phyloP scores from a whole-genome alignment of 257 asterid species.

The Verbena officinalis region DNA sequence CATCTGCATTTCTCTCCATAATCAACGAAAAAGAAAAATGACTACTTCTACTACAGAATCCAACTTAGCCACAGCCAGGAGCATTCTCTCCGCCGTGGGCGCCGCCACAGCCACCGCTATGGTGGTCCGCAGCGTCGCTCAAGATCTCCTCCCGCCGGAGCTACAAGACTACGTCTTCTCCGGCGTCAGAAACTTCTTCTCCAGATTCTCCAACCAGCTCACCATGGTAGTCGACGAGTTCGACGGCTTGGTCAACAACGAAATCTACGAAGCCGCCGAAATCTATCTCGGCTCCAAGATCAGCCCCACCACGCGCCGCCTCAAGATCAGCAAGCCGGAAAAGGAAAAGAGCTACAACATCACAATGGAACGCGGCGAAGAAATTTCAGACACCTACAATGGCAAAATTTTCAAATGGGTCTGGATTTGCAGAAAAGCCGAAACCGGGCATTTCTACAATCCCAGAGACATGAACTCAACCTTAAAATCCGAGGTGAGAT shows the following conservation, averaged over 20 bases:
- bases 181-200: constrained; percentile 39
- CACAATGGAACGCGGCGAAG: constrained; percentile 49
- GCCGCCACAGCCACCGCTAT: constrained; percentile 56
- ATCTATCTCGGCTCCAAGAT: constrained; percentile 48
- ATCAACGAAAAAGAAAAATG: neutral
- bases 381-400: constrained; percentile 37
- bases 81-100: constrained; percentile 50
- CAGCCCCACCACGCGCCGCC: constrained; percentile 46
- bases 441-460: constrained; percentile 34
- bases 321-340: constrained; percentile 57
- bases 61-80: constrained; percentile 48
- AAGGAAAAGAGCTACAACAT: constrained; percentile 47
- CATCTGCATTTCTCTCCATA: neutral
- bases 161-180: constrained; percentile 47
- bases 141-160: constrained; percentile 48
- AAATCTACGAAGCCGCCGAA: constrained; percentile 65
- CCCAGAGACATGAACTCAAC: constrained; percentile 46
- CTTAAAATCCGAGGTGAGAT: constrained; percentile 44
- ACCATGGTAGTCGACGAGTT: constrained; percentile 63
- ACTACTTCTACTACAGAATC: constrained; percentile 36
- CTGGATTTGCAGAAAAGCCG: constrained; percentile 38
- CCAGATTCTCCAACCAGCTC: constrained; percentile 46
- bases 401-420: constrained; percentile 56
- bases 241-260: constrained; percentile 52
- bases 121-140: constrained; percentile 49